Evolutionary conservation across 169 alveolate species (phyloP).

Genomic region (Plasmodium reichenowi): DNA sequence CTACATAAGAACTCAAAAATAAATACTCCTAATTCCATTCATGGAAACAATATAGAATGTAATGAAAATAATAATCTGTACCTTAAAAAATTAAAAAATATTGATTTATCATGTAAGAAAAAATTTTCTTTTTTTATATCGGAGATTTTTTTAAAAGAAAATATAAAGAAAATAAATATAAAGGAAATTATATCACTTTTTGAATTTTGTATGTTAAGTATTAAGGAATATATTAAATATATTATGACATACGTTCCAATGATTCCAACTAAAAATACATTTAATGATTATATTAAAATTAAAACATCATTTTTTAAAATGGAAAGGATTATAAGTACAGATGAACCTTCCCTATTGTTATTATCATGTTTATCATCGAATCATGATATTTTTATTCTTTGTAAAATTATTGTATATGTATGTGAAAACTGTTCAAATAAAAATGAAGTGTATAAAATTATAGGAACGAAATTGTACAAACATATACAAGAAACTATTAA

Average conservation of each 20-base stretch:
- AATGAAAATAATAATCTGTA: constrained; percentile 20
- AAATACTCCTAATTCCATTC: neutral
- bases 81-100: constrained; percentile 36
- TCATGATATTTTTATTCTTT: constrained; percentile 81
- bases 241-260: constrained; percentile 27
- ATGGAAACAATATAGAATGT: neutral
- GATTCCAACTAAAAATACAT: constrained; percentile 18
- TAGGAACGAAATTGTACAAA: constrained; percentile 80
- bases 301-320: constrained; percentile 68
- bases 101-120: constrained; percentile 57
- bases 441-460: constrained; percentile 80
- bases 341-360: constrained; percentile 80
- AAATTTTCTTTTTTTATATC: constrained; percentile 70
- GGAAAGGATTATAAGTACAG: constrained; percentile 75
- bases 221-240: constrained; percentile 56
- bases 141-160: constrained; percentile 56
- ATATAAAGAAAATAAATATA: constrained; percentile 48
- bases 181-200: constrained; percentile 55
- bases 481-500: constrained; percentile 76
- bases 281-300: constrained; percentile 30
- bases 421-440: constrained; percentile 80
- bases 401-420: constrained; percentile 81
- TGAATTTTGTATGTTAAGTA: constrained; percentile 45
- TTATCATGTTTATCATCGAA: constrained; percentile 82
- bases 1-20: neutral